A percentile compares a stretch with the other conserved stretches of the same genome.
Evolutionary conservation across 176 grass and related monocot genomes (phyloP).

Genomic region (Alopecurus myosuroides): DNA sequence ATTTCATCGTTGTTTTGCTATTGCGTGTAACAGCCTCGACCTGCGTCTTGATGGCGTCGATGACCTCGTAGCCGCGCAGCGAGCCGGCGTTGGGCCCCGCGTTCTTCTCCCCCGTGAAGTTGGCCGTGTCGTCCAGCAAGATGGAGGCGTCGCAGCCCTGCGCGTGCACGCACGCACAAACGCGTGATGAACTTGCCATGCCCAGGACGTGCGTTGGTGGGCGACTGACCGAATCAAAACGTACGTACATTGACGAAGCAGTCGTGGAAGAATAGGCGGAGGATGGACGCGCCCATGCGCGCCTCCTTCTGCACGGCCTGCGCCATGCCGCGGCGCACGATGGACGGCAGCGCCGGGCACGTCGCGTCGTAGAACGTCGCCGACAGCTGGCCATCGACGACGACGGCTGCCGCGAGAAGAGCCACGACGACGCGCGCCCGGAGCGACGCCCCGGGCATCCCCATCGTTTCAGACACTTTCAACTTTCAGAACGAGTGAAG

Average conservation of each 20-base stretch:
- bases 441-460: not conserved
- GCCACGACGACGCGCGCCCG: not conserved
- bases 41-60: constrained; percentile 58
- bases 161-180: not conserved
- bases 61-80: constrained; percentile 55
- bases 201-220: constrained; percentile 10
- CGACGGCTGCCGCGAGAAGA: not conserved
- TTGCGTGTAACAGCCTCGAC: too few relatives aligned
- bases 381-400: constrained; percentile 35
- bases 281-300: constrained; percentile 69
- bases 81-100: constrained; percentile 53
- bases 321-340: constrained; percentile 50
- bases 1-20: too few relatives aligned
- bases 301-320: constrained; percentile 44
- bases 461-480: not conserved
- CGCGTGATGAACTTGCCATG: not conserved
- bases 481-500: not conserved
- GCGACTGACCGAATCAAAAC: not conserved
- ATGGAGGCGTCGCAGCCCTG: constrained; percentile 83
- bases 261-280: constrained; percentile 81
- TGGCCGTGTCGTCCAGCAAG: constrained; percentile 60
- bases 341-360: constrained; percentile 36
- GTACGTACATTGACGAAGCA: constrained; percentile 77
- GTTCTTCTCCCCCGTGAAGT: constrained; percentile 70
- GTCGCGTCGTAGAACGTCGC: constrained; percentile 38